phyloP scores from a whole-genome alignment of 345 rosid species.

The Tarenaya hassleriana region DNA sequence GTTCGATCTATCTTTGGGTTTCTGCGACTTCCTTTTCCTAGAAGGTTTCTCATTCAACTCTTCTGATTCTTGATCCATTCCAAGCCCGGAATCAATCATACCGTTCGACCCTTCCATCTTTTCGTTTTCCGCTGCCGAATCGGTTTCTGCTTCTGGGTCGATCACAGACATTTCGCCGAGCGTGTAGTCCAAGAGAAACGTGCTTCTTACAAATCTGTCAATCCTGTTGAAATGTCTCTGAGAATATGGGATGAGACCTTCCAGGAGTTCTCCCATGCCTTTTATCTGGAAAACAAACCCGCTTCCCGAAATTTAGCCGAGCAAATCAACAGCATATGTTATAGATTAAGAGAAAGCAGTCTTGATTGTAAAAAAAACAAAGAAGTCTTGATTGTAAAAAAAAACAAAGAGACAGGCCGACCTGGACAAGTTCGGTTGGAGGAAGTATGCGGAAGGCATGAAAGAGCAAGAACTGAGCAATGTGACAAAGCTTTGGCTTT shows the following conservation, averaged over 20 bases:
- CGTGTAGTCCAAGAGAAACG: slow-evolving; percentile 79
- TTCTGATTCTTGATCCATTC: slow-evolving; percentile 24
- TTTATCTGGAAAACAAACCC: slow-evolving; percentile 43
- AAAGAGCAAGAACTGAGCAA: slow-evolving; percentile 78
- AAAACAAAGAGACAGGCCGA: no score
- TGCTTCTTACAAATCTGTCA: slow-evolving; percentile 84
- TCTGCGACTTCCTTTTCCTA: slow-evolving; percentile 60
- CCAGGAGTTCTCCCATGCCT: slow-evolving; percentile 80
- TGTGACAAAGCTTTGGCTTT: slow-evolving; percentile 81
- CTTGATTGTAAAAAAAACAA: slow-evolving; percentile 12
- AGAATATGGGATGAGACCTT: slow-evolving; percentile 82
- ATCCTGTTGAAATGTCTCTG: slow-evolving; percentile 86
- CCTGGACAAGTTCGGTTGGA: slow-evolving; percentile 79
- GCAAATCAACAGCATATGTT: no score
- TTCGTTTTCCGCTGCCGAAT: slow-evolving; percentile 15
- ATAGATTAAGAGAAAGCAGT: no score
- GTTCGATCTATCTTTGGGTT: slow-evolving; percentile 36
- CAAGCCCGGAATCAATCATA: slow-evolving; percentile 10
- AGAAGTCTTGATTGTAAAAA: not conserved
- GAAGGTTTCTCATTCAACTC: slow-evolving; percentile 26
- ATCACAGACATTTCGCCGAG: slow-evolving; percentile 77
- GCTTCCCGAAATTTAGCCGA: slow-evolving; percentile 13
- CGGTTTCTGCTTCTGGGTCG: slow-evolving; percentile 41
- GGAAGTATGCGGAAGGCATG: slow-evolving; percentile 60
- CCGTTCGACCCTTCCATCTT: slow-evolving; percentile 12